Evolutionary conservation across 805 yeast species (phyloP).

Genomic region (Tetrapisispora iriomotensis): DNA sequence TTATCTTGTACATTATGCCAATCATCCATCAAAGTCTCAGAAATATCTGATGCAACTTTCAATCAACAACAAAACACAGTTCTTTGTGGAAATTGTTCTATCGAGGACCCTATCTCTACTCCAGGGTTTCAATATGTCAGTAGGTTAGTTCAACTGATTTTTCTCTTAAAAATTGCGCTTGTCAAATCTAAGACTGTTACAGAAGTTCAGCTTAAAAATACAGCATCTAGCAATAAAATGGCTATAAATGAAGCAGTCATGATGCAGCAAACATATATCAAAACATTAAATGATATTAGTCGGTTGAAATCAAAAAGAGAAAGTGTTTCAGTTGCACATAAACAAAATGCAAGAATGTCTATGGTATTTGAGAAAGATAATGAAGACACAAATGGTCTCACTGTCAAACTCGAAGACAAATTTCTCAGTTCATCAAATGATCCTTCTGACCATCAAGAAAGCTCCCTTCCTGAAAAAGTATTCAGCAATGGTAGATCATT

Average conservation of each 20-base stretch:
- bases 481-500: constrained; percentile 74
- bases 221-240: constrained; percentile 6
- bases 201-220: constrained; percentile 28
- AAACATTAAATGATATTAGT: constrained; percentile 67
- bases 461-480: constrained; percentile 43
- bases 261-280: constrained; percentile 47
- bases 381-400: constrained; percentile 13
- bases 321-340: constrained; percentile 39
- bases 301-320: constrained; percentile 66
- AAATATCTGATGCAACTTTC: constrained; percentile 40
- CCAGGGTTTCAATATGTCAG: constrained; percentile 55
- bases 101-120: constrained; percentile 38
- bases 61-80: constrained; percentile 32
- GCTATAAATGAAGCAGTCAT: constrained; percentile 10
- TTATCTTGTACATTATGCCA: constrained; percentile 56
- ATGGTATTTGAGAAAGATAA: constrained; percentile 47
- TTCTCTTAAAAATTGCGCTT: constrained; percentile 73
- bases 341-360: constrained; percentile 57
- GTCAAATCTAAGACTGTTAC: constrained; percentile 60
- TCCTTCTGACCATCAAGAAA: constrained; percentile 23
- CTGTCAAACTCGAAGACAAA: constrained; percentile 4
- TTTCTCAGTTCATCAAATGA: constrained; percentile 15
- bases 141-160: constrained; percentile 63
- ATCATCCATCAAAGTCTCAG: constrained; percentile 30
- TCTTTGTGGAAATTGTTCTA: constrained; percentile 55